A percentile compares a stretch with the other conserved stretches of the same genome.
These are phyloP conservation scores for Backusella tuberculispora DNA, from an alignment of 192 early-diverging fungal genomes.

Conservation along the genomic window DNA sequence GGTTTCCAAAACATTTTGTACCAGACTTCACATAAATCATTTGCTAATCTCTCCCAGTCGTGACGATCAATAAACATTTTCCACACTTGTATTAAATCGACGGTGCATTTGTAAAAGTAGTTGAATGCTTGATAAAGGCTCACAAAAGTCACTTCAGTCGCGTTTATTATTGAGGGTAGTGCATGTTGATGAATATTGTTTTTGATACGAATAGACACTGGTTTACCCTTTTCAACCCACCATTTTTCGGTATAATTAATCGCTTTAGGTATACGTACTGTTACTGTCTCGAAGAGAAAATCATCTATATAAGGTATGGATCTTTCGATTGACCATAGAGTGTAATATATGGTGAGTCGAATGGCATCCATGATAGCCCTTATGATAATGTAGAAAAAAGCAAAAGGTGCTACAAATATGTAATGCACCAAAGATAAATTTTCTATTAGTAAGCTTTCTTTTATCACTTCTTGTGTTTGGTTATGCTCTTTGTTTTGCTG, in stretches of 20 bases:
- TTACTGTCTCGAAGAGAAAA: not conserved
- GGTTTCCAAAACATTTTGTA: not conserved
- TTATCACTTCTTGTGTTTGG: not conserved
- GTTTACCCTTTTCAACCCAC: not conserved
- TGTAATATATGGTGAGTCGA: not conserved
- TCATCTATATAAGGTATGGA: not conserved
- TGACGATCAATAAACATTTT: slow-evolving; percentile 7
- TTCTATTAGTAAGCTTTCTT: not conserved
- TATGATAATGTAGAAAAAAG: not conserved
- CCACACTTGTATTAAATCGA: not conserved
- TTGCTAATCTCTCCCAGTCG: not conserved
- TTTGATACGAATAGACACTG: not conserved
- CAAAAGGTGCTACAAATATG: not conserved
- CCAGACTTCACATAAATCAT: not conserved
- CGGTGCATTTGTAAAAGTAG: not conserved
- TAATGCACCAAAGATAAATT: not conserved
- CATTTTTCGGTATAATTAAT: not conserved
- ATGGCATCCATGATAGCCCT: not conserved
- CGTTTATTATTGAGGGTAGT: not conserved
- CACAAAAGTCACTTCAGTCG: not conserved
- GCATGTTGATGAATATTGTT: not conserved
- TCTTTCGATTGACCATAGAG: not conserved
- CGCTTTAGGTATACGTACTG: not conserved
- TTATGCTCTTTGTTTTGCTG: not conserved
- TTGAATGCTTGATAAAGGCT: not conserved